Base-by-base conservation (phyloP, 306 rosid genomes). In the Aeschynomene evenia region DNA sequence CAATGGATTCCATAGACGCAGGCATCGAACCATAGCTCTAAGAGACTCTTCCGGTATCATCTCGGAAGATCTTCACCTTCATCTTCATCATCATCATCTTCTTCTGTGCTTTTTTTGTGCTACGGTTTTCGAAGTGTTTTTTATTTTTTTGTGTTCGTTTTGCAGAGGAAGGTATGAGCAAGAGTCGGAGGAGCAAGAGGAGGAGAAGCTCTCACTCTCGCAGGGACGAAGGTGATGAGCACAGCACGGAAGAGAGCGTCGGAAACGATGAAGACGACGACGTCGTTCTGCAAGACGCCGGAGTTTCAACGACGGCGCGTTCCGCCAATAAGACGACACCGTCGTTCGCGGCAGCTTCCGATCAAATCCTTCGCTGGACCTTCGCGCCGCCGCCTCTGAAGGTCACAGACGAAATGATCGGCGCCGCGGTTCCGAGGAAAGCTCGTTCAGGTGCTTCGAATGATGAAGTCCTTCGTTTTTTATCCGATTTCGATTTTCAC, bases 391-490 rank as follows among this genome's bases (percentile, higher is more conserved):
- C 58, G 50, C 51, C 78, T 53, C 57, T 82, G 51, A 81, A 75
- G 46, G 72, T 72, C 53, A 52, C 68, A 22, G 83, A 75, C 6
- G 86, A 83, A 58, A 54, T 81, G 77, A 85, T 85, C 63, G 90
- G 91, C 9, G 89, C 72, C 14, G 46, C 70, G 1, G 85, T 90
- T 29, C 96, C 96, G 6, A 81, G 94, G 67, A 90, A 87, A 71
- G 87, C 95, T 77, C 96, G 96, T 78, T 85, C 96, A 75, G 92
- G 96, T 89, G 63, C 9, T 77, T 45, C 16, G 4, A 9, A 42
- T 64, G n/a, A 45, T 21, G 6, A 45, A 9, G 9, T 64, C 15
- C 15, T 31, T 9, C 42, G 36, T 19, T 53, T 18, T 59, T 13
- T 11, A 5, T 9, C 59, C 9, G 5, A n/a, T 22, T 10, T 37